Base-by-base conservation (phyloP, 495 filamentous ascomycete species). In the Neurospora sp. region DNA sequence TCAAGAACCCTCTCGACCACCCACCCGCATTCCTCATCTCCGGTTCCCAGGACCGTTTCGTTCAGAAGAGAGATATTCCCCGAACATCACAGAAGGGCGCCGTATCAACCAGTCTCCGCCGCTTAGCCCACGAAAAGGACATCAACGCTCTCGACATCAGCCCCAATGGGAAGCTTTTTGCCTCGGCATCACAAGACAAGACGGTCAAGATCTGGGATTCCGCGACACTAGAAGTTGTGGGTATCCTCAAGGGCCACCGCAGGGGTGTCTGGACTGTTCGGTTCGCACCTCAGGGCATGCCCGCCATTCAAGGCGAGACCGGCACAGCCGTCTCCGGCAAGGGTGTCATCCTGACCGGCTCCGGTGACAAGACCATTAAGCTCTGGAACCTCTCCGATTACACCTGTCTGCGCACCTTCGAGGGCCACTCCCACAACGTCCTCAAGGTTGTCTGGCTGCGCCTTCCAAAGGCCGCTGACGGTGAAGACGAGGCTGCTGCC, bases 121-220 rank as follows among this genome's bases (percentile, higher is more conserved):
- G 94, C 41, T 93, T 97, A 81, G 96, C 96, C 3, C 96, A 99
- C 80, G 96, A 99, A 72, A 99, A 98, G 76, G 96, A 99, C 75
- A 99, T 99, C 83, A 99, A 99, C 75, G 93, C 96, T 5, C 84
- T 99, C 20, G 93, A 96, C 71, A 85, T 94, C 41, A 91, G 91
- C 75, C 87, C 89, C 35, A 84, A 85, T 16, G 87, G 87, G 16
- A 84, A 86, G 17, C 81, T 97, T 1, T 97, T 98, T 80, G 96
- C 96, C 14, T 97, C 94, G 0, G 96, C 96, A 42, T 98, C 95
- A 12, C 96, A 98, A 81, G 96, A 99, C 81, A 91, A 92, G 70
- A 96, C 93, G 0, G 93, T 97, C 73, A 98, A 98, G 83, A 97
- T 99, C 69, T 98, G 94, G 93, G 92, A 93, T 17, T 84, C 89